A percentile compares a stretch with the other conserved stretches of the same genome.
These are phyloP conservation scores for Microascus cirrosus DNA, from an alignment of 2,329 filamentous ascomycete species.

Conservation along the genomic window DNA sequence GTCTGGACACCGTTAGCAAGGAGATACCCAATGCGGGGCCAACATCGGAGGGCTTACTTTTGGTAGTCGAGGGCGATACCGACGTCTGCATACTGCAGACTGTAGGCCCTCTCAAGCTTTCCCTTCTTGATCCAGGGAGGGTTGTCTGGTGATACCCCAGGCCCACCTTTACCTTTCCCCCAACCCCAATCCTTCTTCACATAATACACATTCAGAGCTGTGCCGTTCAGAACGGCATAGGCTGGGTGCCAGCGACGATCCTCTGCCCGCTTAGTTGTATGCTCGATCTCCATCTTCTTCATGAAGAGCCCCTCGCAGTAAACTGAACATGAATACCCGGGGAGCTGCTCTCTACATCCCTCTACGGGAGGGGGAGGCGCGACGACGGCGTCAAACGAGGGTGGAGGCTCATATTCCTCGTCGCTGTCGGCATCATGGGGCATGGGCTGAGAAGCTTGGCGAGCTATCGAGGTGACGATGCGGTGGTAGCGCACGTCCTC, in stretches of 20 bases:
- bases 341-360: conserved; percentile 33
- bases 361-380: conserved; percentile 2
- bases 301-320: conserved; percentile 45
- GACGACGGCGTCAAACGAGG: neutral
- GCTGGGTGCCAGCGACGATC: conserved; percentile 54
- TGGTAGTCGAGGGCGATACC: conserved; percentile 63
- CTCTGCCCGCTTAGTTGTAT: conserved; percentile 49
- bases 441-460: conserved; percentile 32
- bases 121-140: conserved; percentile 41
- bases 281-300: conserved; percentile 56
- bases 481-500: conserved; percentile 42
- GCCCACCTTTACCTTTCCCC: conserved; percentile 35
- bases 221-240: conserved; percentile 56
- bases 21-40: neutral
- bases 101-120: conserved; percentile 55
- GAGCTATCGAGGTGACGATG: conserved; percentile 32
- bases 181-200: conserved; percentile 46
- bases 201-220: conserved; percentile 54
- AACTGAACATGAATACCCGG: conserved; percentile 46
- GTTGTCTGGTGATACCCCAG: conserved; percentile 35
- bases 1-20: conserved; percentile 20
- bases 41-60: conserved; percentile 36
- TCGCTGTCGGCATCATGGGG: conserved; percentile 16
- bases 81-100: conserved; percentile 62
- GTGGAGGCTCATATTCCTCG: conserved; percentile 6